Base-by-base conservation (phyloP, 1,139 yeast genomes). In the Yamadazyma membranifaciens region DNA sequence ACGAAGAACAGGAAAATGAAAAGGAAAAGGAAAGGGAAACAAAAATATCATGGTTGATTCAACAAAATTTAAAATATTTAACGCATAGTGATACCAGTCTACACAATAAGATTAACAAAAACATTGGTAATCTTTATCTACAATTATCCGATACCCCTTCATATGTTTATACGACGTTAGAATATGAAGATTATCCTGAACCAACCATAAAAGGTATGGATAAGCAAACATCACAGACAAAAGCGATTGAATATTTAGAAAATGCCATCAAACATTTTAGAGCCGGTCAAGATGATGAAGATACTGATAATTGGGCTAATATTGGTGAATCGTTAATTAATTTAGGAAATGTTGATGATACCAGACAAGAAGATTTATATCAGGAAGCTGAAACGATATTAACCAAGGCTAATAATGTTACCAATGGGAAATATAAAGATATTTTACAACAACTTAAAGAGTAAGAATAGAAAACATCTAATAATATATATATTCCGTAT, bases 321-420 rank as follows among this genome's bases (percentile, higher is more conserved):
- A 67, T 85, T 34, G 96, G 96, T 2, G 98, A 92, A 59, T 91
- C 95, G 1, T 72, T 80, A 56, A 86, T 91, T 29, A 78, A 84
- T 11, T 66, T 87, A 50, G 97, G 91, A 9, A 89, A 89, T 55
- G 58, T 88, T 43, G 64, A 78, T 33, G 89, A 83, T 30, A 73
- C 65, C 29, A 82, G 81, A 36, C 95, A 87, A 61, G 85, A 81
- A 45, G 53, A 67, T 11, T 63, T 74, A 41, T 89, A 89, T 57
- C 57, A 64, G 20, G 73, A 76, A 42, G 98, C 97, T 0, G 91
- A 83, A 55, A 63, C 65, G 45, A 69, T 75, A 20, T 64, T 85
- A 51, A 68, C 60, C 40, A 78, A 74, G 51, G 92, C 92, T 28
- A 85, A 85, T 59, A 81, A 80, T 48, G 89, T 84, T 2, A 81